Evolutionary conservation across 2,329 filamentous ascomycete genomes (phyloP), one percentile per base, ranked within the genome.

Genomic region (Xylariaceae sp.): DNA sequence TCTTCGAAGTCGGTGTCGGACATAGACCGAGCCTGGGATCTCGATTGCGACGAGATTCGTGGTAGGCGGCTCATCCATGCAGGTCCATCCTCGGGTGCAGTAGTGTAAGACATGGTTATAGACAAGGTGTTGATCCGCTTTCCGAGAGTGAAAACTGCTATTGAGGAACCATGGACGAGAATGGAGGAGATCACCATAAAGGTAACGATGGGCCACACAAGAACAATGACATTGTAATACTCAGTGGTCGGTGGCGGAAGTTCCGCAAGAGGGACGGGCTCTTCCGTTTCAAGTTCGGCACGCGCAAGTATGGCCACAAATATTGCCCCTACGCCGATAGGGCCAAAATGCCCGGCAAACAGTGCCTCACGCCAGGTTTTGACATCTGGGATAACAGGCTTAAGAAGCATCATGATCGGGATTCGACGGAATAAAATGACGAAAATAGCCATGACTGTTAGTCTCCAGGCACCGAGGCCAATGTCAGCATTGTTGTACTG

Each of bases 71-170:
- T 95, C 90, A 98, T 96, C 95, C 95, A 99, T 1, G 87, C 87
- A 2, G 92, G 90, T 0, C 92, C 91, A 37, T 96, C 91, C 53
- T 96, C 93, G 48, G 89, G 90, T 18, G 88, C 92, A 59, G 89
- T 86, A 0, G 95, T 99, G 77, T 98, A 99, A 0, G 95, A 97
- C 84, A 99, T 90, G 52, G 95, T 97, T 58, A 99, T 81, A 1
- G 91, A 93, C 64, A 99, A 77, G 0, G 95, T 98, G 76, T 98
- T 98, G 83, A 99, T 99, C 59, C 90, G 93, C 75, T 98, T 99
- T 67, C 95, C 95, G 1, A 99, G 84, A 0, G 95, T 98, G 68
- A 99, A 99, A 7, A 99, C 95, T 4, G 95, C 95, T 65, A 99
- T 89, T 0, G 95, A 98, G n/a, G 95, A 98, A 20, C 95, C 95